Percentiles rank a stretch among this genome's conserved stretches.
These are phyloP conservation scores for Phytophthora megakarya DNA, from an alignment of 352 stramenopile species.

Conservation along the genomic window DNA sequence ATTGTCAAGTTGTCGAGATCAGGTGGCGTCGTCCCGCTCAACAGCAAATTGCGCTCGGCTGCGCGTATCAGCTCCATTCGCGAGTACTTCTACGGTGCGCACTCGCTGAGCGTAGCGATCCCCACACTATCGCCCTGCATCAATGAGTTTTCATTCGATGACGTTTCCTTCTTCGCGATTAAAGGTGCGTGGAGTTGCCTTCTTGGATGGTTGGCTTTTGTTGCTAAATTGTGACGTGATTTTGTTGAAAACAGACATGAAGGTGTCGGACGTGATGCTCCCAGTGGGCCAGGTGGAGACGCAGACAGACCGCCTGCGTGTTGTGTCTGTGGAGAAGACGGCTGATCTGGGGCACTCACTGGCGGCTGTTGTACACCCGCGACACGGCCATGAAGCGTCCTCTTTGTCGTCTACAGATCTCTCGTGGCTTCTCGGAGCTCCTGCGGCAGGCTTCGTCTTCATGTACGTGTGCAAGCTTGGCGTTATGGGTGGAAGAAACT, in stretches of 20 bases:
- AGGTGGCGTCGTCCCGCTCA: constrained; percentile 81
- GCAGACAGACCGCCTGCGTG: constrained; percentile 67
- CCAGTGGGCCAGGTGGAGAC: constrained; percentile 79
- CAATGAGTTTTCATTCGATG: constrained; percentile 81
- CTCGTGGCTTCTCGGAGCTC: constrained; percentile 63
- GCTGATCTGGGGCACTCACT: constrained; percentile 75
- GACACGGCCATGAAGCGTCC: constrained; percentile 41
- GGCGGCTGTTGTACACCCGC: constrained; percentile 66
- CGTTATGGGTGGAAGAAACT: no score
- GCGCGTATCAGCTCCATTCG: constrained; percentile 75
- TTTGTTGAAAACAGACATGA: constrained; percentile 58
- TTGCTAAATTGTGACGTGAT: constrained; percentile 2
- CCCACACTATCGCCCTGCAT: constrained; percentile 79
- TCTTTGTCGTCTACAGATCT: constrained; percentile 51
- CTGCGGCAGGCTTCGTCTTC: constrained; percentile 82
- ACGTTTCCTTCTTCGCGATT: constrained; percentile 78
- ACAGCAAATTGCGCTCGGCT: constrained; percentile 71
- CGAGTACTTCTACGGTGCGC: constrained; percentile 87
- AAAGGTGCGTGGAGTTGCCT: constrained; percentile 43
- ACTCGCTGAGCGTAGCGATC: constrained; percentile 67
- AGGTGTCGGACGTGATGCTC: constrained; percentile 86
- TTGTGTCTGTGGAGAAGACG: constrained; percentile 77
- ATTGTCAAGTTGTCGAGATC: constrained; percentile 86
- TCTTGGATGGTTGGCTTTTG: background rate
- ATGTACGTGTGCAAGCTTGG: constrained; percentile 54